These are phyloP conservation scores for Ustilago xerochloae DNA, from an alignment of 1,284 basidiomycete genomes.

Conservation along the genomic window DNA sequence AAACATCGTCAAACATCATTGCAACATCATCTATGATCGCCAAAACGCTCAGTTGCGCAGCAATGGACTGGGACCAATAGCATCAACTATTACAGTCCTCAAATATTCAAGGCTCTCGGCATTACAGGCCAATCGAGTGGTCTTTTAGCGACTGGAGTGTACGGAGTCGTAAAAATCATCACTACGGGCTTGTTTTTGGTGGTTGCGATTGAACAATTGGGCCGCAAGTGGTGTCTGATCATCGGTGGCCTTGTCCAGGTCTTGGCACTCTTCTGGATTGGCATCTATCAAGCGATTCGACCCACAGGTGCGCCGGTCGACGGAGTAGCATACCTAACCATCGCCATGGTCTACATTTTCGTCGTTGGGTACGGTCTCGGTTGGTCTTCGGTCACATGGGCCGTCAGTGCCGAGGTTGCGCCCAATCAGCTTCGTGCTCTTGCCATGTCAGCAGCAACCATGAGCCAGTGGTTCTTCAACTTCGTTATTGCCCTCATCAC, in stretches of 20 bases:
- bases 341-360: conserved; percentile 50
- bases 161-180: conserved; percentile 49
- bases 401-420: conserved; percentile 62
- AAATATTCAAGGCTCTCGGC: conserved; percentile 60
- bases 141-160: conserved; percentile 50
- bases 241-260: conserved; percentile 46
- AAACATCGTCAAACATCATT: background rate
- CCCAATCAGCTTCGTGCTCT: conserved; percentile 66
- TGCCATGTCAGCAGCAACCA: conserved; percentile 56
- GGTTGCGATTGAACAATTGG: conserved; percentile 49
- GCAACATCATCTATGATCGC: background rate
- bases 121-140: conserved; percentile 50
- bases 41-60: no score
- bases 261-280: conserved; percentile 44
- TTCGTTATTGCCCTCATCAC: conserved; percentile 63
- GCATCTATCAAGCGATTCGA: conserved; percentile 45
- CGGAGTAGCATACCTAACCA: conserved; percentile 36
- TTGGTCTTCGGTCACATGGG: conserved; percentile 50
- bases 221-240: conserved; percentile 49
- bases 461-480: conserved; percentile 60
- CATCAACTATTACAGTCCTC: conserved; percentile 54
- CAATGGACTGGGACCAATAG: conserved; percentile 47
- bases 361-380: conserved; percentile 39
- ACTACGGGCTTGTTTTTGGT: conserved; percentile 40
- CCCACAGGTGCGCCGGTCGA: conserved; percentile 35